Percentiles rank a stretch among this genome's conserved stretches.
Conservation (phyloP, 1,139 yeast species). For the Casaregolazyma suthepensis region DNA sequence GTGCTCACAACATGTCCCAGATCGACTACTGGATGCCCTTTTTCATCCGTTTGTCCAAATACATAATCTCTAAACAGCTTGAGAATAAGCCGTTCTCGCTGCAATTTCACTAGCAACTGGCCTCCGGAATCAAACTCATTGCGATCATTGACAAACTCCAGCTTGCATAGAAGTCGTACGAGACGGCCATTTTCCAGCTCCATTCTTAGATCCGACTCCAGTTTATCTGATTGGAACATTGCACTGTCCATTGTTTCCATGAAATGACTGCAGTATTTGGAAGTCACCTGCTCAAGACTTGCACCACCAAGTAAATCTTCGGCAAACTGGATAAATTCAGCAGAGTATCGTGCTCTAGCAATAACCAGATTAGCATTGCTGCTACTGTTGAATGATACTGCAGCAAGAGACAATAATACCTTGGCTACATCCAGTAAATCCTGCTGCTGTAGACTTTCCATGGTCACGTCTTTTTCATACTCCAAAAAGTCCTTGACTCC, state of each 20-base stretch:
- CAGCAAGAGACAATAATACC: slow-evolving; percentile 51
- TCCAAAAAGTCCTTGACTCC: slow-evolving; percentile 67
- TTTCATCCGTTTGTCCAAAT: slow-evolving; percentile 76
- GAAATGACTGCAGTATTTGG: slow-evolving; percentile 23
- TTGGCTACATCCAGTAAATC: slow-evolving; percentile 57
- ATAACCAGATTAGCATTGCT: slow-evolving; percentile 19
- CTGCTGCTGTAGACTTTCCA: slow-evolving; percentile 38
- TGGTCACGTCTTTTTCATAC: slow-evolving; percentile 32
- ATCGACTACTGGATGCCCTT: slow-evolving; percentile 74
- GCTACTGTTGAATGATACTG: slow-evolving; percentile 28
- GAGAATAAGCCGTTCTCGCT: slow-evolving; percentile 56
- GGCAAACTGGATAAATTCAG: slow-evolving; percentile 19
- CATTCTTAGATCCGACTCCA: slow-evolving; percentile 58
- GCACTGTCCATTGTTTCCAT: slow-evolving; percentile 40
- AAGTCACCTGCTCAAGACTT: slow-evolving; percentile 10
- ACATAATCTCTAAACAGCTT: slow-evolving; percentile 77
- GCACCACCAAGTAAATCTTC: slow-evolving; percentile 12
- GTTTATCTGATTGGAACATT: slow-evolving; percentile 53
- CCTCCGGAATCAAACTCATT: slow-evolving; percentile 68
- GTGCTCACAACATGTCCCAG: slow-evolving; percentile 72
- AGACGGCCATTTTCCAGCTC: slow-evolving; percentile 88
- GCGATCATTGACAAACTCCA: slow-evolving; percentile 71
- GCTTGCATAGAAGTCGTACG: slow-evolving; percentile 72
- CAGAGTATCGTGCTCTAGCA: slow-evolving; percentile 15
- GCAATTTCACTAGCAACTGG: neutral